Evolutionary conservation across 768 basidiomycete species (phyloP).

Genomic region (Collybia nuda): DNA sequence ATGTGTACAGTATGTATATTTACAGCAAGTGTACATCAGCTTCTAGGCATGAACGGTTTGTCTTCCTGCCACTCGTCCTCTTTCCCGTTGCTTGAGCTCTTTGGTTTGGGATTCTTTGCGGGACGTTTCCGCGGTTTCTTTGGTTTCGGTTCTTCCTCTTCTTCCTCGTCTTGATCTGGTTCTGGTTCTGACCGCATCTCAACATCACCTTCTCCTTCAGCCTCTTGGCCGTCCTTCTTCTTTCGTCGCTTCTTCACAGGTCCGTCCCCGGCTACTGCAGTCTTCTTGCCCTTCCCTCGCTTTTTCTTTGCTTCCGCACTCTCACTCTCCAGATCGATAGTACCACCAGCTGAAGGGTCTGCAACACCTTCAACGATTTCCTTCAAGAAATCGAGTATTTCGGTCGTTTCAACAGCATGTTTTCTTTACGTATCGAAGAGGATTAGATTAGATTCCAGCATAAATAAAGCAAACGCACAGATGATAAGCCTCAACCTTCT

Average conservation of each 20-base stretch:
- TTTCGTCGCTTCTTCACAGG: constrained; percentile 48
- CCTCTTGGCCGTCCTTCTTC: constrained; percentile 43
- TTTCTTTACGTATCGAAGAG: constrained; percentile 55
- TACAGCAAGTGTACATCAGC: constrained; percentile 14
- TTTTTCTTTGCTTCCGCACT: constrained; percentile 52
- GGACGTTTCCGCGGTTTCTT: constrained; percentile 3
- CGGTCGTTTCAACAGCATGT: constrained; percentile 84
- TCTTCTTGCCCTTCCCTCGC: constrained; percentile 58
- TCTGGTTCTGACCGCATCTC: constrained; percentile 23
- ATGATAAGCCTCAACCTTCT: constrained; percentile 91
- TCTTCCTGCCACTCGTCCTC: constrained; percentile 46
- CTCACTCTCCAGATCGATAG: constrained; percentile 69
- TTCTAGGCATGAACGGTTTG: constrained; percentile 40
- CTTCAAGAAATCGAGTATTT: constrained; percentile 92
- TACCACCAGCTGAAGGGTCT: constrained; percentile 85
- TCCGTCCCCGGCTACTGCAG: constrained; percentile 35
- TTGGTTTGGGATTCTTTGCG: constrained; percentile 20
- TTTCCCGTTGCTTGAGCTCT: constrained; percentile 34
- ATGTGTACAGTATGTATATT: constrained; percentile 2
- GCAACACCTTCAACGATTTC: constrained; percentile 86
- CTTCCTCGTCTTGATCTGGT: constrained; percentile 22
- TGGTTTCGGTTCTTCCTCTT: constrained; percentile 22
- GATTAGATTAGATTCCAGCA: neutral
- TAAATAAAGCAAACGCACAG: constrained; percentile 57
- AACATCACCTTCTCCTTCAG: constrained; percentile 27